Evolutionary conservation across 768 basidiomycete genomes (phyloP).

Genomic region (Termitomyces sp.): DNA sequence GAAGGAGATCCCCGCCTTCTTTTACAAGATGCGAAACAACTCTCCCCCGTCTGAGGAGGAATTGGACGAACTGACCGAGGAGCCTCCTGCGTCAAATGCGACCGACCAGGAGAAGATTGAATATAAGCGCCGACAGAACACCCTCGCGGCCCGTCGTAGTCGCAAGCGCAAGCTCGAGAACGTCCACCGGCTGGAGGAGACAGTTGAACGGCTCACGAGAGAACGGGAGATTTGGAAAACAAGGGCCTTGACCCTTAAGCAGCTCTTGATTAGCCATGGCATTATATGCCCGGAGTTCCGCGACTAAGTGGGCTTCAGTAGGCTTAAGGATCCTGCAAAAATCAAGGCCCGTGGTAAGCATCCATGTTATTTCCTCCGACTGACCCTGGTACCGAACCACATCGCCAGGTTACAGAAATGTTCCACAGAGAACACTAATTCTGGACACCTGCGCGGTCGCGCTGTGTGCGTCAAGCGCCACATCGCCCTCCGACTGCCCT

Average conservation of each 20-base stretch:
- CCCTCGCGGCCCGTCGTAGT: slow-evolving; percentile 76
- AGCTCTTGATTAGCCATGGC: slow-evolving; percentile 51
- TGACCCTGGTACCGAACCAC: slow-evolving; percentile 2
- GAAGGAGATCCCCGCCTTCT: slow-evolving; percentile 72
- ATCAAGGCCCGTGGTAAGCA: slow-evolving; percentile 5
- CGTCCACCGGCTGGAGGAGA: slow-evolving; percentile 57
- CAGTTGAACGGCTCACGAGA: slow-evolving; percentile 40
- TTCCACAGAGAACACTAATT: slow-evolving; percentile 5
- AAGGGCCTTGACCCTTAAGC: slow-evolving; percentile 43
- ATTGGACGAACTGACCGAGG: slow-evolving; percentile 43
- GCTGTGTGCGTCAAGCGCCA: slow-evolving; percentile 8
- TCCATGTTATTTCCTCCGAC: background rate
- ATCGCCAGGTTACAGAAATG: slow-evolving; percentile 1
- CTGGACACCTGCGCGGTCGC: slow-evolving; percentile 8
- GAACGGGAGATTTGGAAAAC: slow-evolving; percentile 64
- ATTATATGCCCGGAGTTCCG: slow-evolving; percentile 50
- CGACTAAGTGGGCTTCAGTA: slow-evolving; percentile 14
- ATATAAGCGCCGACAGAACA: slow-evolving; percentile 78
- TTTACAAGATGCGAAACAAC: slow-evolving; percentile 47
- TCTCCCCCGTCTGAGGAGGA: slow-evolving; percentile 42
- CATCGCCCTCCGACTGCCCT: background rate
- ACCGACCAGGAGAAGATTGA: slow-evolving; percentile 63
- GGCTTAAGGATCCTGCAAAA: background rate
- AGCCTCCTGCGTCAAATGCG: slow-evolving; percentile 32
- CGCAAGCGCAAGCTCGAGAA: slow-evolving; percentile 71